phyloP scores from a whole-genome alignment of 352 stramenopile genomes.

The Globisporangium acanthophoron region DNA sequence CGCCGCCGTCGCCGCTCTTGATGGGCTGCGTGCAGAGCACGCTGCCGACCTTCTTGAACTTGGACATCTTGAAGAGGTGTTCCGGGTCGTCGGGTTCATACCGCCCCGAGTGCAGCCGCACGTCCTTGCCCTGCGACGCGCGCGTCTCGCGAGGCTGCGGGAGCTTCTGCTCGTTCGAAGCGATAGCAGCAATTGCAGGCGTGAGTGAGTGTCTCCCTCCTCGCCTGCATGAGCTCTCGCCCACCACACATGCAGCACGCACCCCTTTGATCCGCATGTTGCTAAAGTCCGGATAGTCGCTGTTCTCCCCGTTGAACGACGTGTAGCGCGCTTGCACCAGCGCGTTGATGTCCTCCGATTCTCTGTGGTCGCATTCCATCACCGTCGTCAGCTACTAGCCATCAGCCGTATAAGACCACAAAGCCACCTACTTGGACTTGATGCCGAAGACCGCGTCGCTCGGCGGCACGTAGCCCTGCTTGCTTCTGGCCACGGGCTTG shows the following conservation, averaged over 20 bases:
- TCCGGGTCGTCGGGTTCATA: slow-evolving; percentile 22
- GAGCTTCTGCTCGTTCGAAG: slow-evolving; percentile 40
- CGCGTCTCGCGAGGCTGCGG: slow-evolving; percentile 68
- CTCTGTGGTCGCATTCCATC: slow-evolving; percentile 17
- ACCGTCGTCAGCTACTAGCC: background rate
- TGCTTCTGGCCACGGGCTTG: slow-evolving; percentile 49
- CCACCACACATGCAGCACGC: slow-evolving; percentile 6
- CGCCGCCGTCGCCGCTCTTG: slow-evolving; percentile 10
- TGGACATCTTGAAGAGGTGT: slow-evolving; percentile 79
- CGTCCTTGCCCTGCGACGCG: slow-evolving; percentile 58
- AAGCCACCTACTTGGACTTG: slow-evolving; percentile 54
- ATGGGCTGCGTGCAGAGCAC: slow-evolving; percentile 59
- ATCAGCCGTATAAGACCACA: background rate
- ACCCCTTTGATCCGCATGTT: slow-evolving; percentile 81
- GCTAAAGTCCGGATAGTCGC: slow-evolving; percentile 72
- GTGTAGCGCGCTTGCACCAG: slow-evolving; percentile 68
- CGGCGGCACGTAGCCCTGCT: slow-evolving; percentile 44
- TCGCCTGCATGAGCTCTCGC: too few species aligned
- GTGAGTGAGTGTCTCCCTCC: background rate
- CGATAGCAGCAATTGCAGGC: background rate
- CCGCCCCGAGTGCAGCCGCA: slow-evolving; percentile 36
- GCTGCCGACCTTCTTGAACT: slow-evolving; percentile 75
- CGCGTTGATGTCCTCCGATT: slow-evolving; percentile 65
- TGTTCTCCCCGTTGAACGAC: slow-evolving; percentile 56
- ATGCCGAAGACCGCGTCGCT: slow-evolving; percentile 66